Evolutionary conservation across 108 stramenopile genomes (phyloP), one percentile per base, ranked within the genome.

Genomic region (Stephanodiscus minutulus): DNA sequence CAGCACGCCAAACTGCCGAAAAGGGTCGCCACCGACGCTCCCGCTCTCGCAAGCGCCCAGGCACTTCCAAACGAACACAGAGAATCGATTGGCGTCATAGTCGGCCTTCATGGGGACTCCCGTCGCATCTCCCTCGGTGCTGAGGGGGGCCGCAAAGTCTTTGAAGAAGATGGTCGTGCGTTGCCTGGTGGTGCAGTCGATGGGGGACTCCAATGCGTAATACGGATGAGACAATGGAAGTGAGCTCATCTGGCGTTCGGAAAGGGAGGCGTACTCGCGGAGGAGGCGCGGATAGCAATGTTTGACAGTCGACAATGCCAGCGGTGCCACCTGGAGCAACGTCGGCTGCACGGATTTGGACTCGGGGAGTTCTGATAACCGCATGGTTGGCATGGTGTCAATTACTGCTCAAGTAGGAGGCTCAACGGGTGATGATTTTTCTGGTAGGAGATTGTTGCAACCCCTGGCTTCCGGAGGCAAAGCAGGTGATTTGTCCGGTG

Each of bases 221-320:
- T n/a, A n/a, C n/a, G n/a, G n/a, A n/a, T n/a, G n/a, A n/a, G n/a
- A n/a, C n/a, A n/a, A n/a, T n/a, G n/a, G n/a, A n/a, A n/a, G n/a
- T n/a, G n/a, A n/a, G n/a, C 24, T 54, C 22, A 3, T 22, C 21
- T 54, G 21, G 53, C 53, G 53, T 10, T 54, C 53, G 53, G 53
- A 54, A 2, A 54, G 53, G 53, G 1, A 22, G 53, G 11, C 53
- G 5, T 54, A 54, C 5, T 22, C 9, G 1, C 21, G 53, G 53
- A 54, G 22, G 53, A 54, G 53, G 21, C 53, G 53, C 3, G 53
- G 53, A 20, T 54, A 54, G 53, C 53, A 20, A 22, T 4, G 18
- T 24, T 54, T 18, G 3, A 24, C 24, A 20, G 53, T 54, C 3
- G 53, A 54, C 31, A 33, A 33, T 33, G 31, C 31, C 31, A 33